A percentile compares a stretch with the other conserved stretches of the same genome.
phyloP scores from a whole-genome alignment of 495 filamentous ascomycete genomes.

The Evernia prunastri region DNA sequence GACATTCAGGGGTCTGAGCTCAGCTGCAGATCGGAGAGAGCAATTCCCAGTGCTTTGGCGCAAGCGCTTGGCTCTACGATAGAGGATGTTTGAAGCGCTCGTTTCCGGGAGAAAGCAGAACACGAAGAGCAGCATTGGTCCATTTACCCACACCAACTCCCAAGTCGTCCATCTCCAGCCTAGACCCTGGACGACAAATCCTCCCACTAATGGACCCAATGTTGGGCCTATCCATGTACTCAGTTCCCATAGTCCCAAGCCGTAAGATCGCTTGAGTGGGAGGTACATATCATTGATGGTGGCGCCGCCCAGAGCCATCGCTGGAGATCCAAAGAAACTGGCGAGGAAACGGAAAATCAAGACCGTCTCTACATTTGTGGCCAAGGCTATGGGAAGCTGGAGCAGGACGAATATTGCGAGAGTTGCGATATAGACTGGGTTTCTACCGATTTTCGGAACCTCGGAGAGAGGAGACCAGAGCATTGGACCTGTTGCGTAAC shows the following conservation, averaged over 20 bases:
- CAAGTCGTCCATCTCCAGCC: constrained; percentile 85
- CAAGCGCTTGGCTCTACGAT: constrained; percentile 66
- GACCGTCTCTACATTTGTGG: constrained; percentile 36
- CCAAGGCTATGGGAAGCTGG: constrained; percentile 37
- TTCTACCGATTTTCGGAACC: constrained; percentile 42
- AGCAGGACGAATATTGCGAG: constrained; percentile 43
- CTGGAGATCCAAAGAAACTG: constrained; percentile 29
- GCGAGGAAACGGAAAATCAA: constrained; percentile 27
- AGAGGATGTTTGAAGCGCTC: constrained; percentile 71
- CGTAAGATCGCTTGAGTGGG: constrained; percentile 66
- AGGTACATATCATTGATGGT: constrained; percentile 65
- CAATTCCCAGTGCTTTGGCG: constrained; percentile 57
- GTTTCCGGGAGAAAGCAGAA: constrained; percentile 70
- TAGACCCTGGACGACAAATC: constrained; percentile 59
- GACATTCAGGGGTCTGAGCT: constrained; percentile 81
- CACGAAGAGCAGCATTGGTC: constrained; percentile 54
- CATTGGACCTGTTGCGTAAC: constrained; percentile 41
- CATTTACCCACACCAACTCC: constrained; percentile 62
- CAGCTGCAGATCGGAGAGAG: constrained; percentile 85
- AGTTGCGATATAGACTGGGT: constrained; percentile 40
- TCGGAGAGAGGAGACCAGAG: constrained; percentile 46
- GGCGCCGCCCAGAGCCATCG: constrained; percentile 29
- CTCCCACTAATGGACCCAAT: constrained; percentile 72
- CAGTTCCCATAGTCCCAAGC: constrained; percentile 73
- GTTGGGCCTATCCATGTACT: constrained; percentile 74